Evolutionary conservation across 1,284 basidiomycete species (phyloP).

Genomic region (Ganoderma sinense): DNA sequence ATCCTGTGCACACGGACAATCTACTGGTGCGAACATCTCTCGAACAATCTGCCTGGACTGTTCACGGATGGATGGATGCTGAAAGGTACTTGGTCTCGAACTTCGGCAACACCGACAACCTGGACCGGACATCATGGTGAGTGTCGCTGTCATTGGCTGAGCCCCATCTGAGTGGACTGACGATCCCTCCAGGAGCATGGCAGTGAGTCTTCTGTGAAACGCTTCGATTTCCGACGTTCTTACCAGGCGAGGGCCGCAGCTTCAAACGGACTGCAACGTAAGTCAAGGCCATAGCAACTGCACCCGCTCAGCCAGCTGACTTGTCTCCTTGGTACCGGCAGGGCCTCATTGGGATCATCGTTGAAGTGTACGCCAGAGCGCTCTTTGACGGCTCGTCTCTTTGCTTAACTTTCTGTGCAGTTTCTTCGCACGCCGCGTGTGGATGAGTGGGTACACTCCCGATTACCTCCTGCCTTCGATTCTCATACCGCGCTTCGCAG

Average conservation of each 20-base stretch:
- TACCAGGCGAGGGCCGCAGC: slow-evolving; percentile 18
- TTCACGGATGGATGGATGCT: neutral
- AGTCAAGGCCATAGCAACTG: slow-evolving; percentile 1
- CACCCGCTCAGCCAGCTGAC: neutral
- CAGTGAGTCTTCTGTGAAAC: slow-evolving; percentile 20
- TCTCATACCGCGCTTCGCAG: slow-evolving; percentile 23
- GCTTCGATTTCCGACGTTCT: neutral
- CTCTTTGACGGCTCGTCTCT: slow-evolving; percentile 3
- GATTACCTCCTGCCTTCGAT: slow-evolving; percentile 6
- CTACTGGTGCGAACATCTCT: slow-evolving; percentile 33
- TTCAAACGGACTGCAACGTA: slow-evolving; percentile 43
- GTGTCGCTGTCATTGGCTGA: slow-evolving; percentile 7
- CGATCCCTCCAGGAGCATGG: slow-evolving; percentile 35
- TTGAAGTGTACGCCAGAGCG: slow-evolving; percentile 33
- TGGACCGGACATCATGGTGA: slow-evolving; percentile 37
- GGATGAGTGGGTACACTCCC: slow-evolving; percentile 34
- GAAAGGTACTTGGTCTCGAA: slow-evolving; percentile 40
- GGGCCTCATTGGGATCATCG: slow-evolving; percentile 39
- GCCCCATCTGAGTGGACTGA: neutral
- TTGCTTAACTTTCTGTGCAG: slow-evolving; percentile 21
- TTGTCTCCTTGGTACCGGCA: slow-evolving; percentile 4
- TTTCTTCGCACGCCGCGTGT: slow-evolving; percentile 43
- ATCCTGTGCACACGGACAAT: slow-evolving; percentile 36
- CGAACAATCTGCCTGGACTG: no score
- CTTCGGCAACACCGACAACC: slow-evolving; percentile 33